These are phyloP conservation scores for Areca catechu DNA, from an alignment of 176 grass and related monocot genomes.

Conservation along the genomic window DNA sequence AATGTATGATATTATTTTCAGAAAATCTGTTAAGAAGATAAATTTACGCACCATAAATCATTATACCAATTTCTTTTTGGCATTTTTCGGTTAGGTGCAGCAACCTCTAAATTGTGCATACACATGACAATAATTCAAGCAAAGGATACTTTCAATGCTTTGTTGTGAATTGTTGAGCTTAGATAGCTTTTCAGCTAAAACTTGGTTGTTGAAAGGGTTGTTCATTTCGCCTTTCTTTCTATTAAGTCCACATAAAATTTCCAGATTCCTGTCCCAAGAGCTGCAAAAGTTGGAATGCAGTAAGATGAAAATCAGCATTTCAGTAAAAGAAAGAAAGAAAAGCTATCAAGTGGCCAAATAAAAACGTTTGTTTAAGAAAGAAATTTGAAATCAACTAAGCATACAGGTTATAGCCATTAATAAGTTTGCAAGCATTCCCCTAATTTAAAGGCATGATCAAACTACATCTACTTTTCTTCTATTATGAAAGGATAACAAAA, in stretches of 20 bases:
- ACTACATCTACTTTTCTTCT: no score
- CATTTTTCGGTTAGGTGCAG: neutral
- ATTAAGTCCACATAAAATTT: slow-evolving; percentile 11
- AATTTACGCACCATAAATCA: no score
- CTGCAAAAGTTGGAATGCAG: neutral
- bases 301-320: neutral
- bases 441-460: no score
- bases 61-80: neutral
- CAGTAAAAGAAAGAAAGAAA: neutral
- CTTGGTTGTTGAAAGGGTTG: slow-evolving; percentile 64
- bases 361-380: no score
- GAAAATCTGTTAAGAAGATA: no score
- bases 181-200: slow-evolving; percentile 68
- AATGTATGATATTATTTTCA: no score
- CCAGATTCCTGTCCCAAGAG: slow-evolving; percentile 14
- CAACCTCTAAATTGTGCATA: neutral
- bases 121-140: slow-evolving; percentile 9
- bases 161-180: slow-evolving; percentile 85
- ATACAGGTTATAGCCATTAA: no score
- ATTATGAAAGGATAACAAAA: no score
- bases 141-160: slow-evolving; percentile 96
- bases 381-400: no score
- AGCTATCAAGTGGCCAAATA: neutral
- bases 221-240: slow-evolving; percentile 27
- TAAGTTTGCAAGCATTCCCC: no score